A percentile compares a stretch with the other conserved stretches of the same genome.
phyloP scores from a whole-genome alignment of 2,329 filamentous ascomycete species.

The Penicillium sclerotiorum region DNA sequence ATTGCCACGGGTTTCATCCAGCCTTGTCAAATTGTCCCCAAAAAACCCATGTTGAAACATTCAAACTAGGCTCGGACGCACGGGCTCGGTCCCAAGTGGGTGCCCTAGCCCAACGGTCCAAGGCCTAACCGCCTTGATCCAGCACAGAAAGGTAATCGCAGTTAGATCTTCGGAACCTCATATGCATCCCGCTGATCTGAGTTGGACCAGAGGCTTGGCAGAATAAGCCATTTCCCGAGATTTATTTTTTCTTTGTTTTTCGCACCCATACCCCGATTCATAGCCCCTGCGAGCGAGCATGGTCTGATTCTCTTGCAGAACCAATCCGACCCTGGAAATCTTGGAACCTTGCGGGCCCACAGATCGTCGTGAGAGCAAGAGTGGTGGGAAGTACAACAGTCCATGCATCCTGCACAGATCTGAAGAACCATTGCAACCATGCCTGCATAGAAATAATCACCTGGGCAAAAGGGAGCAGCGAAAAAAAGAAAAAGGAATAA shows the following conservation, averaged over 20 bases:
- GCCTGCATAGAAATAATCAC: conserved; percentile 1
- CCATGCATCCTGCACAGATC: neutral
- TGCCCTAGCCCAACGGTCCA: conserved; percentile 25
- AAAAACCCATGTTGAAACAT: too few species aligned
- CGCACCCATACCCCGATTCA: too few species aligned
- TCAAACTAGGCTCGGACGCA: too few species aligned
- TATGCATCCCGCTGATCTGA: conserved; percentile 13
- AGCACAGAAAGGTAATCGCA: conserved; percentile 18
- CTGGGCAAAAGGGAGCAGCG: neutral
- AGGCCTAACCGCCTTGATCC: conserved; percentile 14
- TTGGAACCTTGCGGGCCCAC: too few species aligned
- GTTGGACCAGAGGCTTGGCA: conserved; percentile 1
- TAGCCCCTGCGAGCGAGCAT: too few species aligned
- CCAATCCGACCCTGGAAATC: neutral
- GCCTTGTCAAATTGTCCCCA: too few species aligned
- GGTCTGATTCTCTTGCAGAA: too few species aligned
- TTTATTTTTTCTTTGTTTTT: neutral
- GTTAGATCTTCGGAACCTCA: conserved; percentile 20
- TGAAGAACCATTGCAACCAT: conserved; percentile 6
- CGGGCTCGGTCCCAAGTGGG: conserved; percentile 21
- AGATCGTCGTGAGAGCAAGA: too few species aligned
- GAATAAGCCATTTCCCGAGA: neutral
- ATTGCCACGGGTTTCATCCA: conserved; percentile 7
- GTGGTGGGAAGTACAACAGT: neutral
- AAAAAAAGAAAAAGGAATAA: neutral